Percentiles rank a stretch among this genome's conserved stretches.
Evolutionary conservation across 78 protist genomes (phyloP).

Genomic region (Dictyostelium capitatum): DNA sequence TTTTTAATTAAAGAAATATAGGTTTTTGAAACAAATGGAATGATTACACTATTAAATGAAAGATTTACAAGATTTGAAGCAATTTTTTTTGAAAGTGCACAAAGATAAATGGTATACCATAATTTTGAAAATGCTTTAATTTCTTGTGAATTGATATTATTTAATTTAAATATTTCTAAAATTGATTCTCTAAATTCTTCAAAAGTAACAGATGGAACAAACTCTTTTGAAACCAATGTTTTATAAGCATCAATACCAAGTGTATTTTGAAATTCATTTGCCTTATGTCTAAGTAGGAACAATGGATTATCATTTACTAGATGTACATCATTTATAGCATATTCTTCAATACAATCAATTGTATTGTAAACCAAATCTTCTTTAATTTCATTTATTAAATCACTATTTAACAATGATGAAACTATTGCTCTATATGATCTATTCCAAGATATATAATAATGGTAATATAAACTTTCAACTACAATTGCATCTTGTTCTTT

Average conservation of each 20-base stretch:
- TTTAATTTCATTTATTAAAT: too few relatives aligned
- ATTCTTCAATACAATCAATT: too few relatives aligned
- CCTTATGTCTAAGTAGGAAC: background rate
- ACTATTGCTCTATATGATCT: background rate
- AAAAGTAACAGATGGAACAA: background rate
- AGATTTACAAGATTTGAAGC: background rate
- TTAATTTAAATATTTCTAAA: background rate
- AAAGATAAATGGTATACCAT: background rate
- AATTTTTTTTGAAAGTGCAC: slow-evolving; percentile 3
- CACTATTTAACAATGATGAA: background rate
- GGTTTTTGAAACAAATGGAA: background rate
- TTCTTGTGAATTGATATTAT: background rate
- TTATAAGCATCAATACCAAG: background rate
- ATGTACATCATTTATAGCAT: too few relatives aligned
- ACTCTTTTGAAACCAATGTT: slow-evolving; percentile 3
- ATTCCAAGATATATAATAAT: background rate
- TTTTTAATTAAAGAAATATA: too few relatives aligned
- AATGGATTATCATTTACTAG: too few relatives aligned
- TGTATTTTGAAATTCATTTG: background rate
- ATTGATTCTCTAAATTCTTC: background rate
- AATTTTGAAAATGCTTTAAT: background rate
- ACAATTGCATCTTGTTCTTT: background rate
- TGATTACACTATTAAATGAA: background rate
- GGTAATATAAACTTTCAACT: background rate
- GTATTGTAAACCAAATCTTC: too few relatives aligned